Base-by-base conservation (phyloP, 306 rosid species). In the Dryas octopetala region DNA sequence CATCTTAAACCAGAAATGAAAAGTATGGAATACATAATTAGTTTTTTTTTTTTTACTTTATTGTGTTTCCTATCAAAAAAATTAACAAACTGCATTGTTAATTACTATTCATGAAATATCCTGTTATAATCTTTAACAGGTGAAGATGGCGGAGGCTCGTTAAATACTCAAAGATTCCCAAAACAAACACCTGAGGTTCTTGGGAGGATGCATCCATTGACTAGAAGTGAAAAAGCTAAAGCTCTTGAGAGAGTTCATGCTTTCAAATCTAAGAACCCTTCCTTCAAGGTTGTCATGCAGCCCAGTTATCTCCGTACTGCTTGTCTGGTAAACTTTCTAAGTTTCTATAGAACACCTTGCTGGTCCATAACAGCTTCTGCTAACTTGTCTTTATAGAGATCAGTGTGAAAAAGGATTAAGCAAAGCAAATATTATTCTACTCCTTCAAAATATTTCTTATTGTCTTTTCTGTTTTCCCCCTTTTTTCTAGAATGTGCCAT, bases 271-370 rank as follows among this genome's bases (percentile, higher is more conserved):
- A 5, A 6, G 1, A 68, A 51, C 1, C 67, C 79, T 15, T 32
- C 43, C 9, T 80, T 74, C 63, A 44, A 26, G 51, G n/a, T 80
- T 2, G 62, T 4, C 9, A 44, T 74, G 61, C 65, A 48, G 2
- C 47, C 76, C 9, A 60, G 75, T 4, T 74, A 62, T 19, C 5
- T 74, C n/a, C 38, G 45, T 3, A 6, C 0, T 9, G 0, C 1
- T 47, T 0, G 8, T 0, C 0, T 79, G 79, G 78, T 79, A 50
- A 51, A 50, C 7, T 4, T 57, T 67, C 61, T 49, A 50, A 50
- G 7, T 2, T 45, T 67, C 61, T 49, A 6, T 52, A 9, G 13
- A 16, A 26, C 6, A 45, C 50, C 9, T 15, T 7, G 13, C 12
- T 19, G 46, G 6, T 3, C 3, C 32, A 53, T 15, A 41, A 16